Evolutionary conservation across 2,329 filamentous ascomycete species (phyloP).

Genomic region (Shiraia sp.): DNA sequence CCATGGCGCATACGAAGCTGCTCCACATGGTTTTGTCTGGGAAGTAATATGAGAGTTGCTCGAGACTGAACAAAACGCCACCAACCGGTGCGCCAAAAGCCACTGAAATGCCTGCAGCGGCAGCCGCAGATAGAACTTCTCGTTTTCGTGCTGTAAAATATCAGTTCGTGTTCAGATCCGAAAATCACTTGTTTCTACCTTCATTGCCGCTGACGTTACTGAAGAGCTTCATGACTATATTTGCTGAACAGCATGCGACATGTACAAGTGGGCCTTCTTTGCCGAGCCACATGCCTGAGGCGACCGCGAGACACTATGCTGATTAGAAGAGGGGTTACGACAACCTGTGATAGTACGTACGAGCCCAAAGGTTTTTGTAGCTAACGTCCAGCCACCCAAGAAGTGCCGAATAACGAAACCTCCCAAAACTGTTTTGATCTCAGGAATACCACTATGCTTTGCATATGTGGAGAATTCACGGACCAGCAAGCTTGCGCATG

Average conservation of each 20-base stretch:
- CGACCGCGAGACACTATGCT: constrained; percentile 80
- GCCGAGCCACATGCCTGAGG: constrained; percentile 93
- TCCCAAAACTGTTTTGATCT: constrained; percentile 95
- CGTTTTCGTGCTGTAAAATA: constrained; percentile 74
- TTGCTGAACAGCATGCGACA: constrained; percentile 94
- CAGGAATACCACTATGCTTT: constrained; percentile 92
- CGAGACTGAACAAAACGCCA: constrained; percentile 92
- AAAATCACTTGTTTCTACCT: constrained; percentile 54
- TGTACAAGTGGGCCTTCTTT: constrained; percentile 96
- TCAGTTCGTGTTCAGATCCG: constrained; percentile 19
- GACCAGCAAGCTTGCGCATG: constrained; percentile 77
- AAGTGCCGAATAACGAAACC: constrained; percentile 91
- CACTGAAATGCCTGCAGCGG: constrained; percentile 89
- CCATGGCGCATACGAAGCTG: constrained; percentile 98
- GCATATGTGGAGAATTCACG: constrained; percentile 84
- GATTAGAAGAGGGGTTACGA: constrained; percentile 27
- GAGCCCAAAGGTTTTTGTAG: constrained; percentile 86
- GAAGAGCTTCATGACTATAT: constrained; percentile 90
- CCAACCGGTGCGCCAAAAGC: constrained; percentile 94
- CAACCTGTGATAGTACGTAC: constrained; percentile 54
- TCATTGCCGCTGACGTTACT: constrained; percentile 82
- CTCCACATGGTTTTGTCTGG: constrained; percentile 99
- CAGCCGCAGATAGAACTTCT: constrained; percentile 89
- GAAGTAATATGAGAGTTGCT: constrained; percentile 95
- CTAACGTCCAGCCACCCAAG: constrained; percentile 82